Conservation (phyloP, 768 basidiomycete genomes). For the Mycena crocata region DNA sequence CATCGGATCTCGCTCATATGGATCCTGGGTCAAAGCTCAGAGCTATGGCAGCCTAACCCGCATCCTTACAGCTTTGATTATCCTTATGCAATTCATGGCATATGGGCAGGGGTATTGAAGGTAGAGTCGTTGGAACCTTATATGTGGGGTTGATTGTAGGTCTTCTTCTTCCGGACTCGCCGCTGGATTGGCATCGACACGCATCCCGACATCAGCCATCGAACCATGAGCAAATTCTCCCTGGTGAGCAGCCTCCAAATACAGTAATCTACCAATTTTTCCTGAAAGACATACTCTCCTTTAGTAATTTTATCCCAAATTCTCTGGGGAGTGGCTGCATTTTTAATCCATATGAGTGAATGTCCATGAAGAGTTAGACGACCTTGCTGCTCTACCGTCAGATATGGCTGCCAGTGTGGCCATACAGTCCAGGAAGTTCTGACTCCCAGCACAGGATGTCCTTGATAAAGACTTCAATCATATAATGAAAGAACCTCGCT, state of each 20-base stretch:
- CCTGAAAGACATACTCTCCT: constrained; percentile 39
- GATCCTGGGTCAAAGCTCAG: too few species aligned
- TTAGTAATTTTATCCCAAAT: constrained; percentile 43
- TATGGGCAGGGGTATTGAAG: constrained; percentile 35
- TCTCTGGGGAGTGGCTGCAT: constrained; percentile 45
- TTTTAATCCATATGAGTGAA: constrained; percentile 49
- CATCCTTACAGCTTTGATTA: constrained; percentile 8
- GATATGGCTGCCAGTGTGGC: constrained; percentile 45
- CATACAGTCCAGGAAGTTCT: constrained; percentile 37
- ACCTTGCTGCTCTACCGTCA: constrained; percentile 51
- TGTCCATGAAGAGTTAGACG: constrained; percentile 51
- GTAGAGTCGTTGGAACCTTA: constrained; percentile 38
- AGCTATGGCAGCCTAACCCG: too few species aligned
- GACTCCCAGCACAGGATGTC: constrained; percentile 37
- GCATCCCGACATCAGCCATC: constrained; percentile 26
- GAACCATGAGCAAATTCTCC: constrained; percentile 47
- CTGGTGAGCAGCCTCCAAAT: constrained; percentile 44
- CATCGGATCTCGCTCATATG: too few species aligned
- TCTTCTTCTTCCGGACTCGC: not conserved
- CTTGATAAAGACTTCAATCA: constrained; percentile 43
- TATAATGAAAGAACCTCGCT: constrained; percentile 47
- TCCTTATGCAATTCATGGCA: not conserved
- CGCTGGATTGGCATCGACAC: not conserved
- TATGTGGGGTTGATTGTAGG: constrained; percentile 17
- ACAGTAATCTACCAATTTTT: constrained; percentile 39